These are phyloP conservation scores for Trichoderma lentiforme DNA, from an alignment of 2,329 filamentous ascomycete species.

Conservation along the genomic window DNA sequence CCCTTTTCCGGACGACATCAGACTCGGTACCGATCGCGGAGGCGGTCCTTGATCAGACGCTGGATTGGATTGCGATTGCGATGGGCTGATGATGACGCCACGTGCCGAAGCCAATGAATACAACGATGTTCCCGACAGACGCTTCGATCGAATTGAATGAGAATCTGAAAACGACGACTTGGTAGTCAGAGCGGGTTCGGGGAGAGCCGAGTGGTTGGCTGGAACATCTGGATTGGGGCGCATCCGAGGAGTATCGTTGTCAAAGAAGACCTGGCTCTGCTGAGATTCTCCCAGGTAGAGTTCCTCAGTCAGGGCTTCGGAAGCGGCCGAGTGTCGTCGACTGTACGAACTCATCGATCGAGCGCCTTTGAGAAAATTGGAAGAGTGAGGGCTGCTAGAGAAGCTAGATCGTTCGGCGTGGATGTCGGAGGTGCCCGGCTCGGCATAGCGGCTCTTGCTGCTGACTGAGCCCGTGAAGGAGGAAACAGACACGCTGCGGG, in stretches of 20 bases:
- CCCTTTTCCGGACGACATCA: conserved; percentile 46
- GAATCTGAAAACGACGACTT: conserved; percentile 49
- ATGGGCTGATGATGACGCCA: conserved; percentile 44
- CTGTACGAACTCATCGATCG: conserved; percentile 40
- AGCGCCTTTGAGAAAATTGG: conserved; percentile 40
- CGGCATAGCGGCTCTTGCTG: conserved; percentile 52
- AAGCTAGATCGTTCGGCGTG: conserved; percentile 59
- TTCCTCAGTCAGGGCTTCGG: conserved; percentile 41
- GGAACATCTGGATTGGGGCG: conserved; percentile 31
- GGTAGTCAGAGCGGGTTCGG: conserved; percentile 47
- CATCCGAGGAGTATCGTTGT: conserved; percentile 48
- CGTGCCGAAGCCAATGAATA: conserved; percentile 65
- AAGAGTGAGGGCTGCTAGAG: conserved; percentile 56
- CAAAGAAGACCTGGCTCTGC: conserved; percentile 43
- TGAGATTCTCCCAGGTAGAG: conserved; percentile 37
- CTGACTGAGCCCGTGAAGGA: conserved; percentile 33
- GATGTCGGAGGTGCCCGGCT: conserved; percentile 56
- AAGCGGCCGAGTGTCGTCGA: conserved; percentile 42
- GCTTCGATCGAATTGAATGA: conserved; percentile 49
- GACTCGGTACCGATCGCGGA: conserved; percentile 43
- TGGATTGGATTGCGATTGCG: conserved; percentile 50
- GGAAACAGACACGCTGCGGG: conserved; percentile 46
- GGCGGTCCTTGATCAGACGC: conserved; percentile 46
- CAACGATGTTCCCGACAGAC: conserved; percentile 69
- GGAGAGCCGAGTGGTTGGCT: conserved; percentile 36